A percentile compares a stretch with the other conserved stretches of the same genome.
Conservation (phyloP, 768 basidiomycete genomes). For the Leucocoprinus birnbaumii region DNA sequence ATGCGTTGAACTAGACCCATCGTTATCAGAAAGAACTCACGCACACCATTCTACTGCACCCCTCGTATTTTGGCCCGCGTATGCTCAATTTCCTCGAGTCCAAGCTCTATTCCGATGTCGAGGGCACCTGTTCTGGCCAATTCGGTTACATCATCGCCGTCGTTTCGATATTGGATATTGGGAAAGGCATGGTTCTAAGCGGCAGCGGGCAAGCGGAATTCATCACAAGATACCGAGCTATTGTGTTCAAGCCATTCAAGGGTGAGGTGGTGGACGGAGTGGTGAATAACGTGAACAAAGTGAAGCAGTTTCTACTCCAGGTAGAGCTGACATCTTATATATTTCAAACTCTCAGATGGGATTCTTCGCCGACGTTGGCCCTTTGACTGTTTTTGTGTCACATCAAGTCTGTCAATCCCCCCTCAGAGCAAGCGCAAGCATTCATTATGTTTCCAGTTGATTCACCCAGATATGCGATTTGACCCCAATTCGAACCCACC, state of each 20-base stretch:
- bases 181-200: constrained; percentile 87
- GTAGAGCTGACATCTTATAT: background rate
- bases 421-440: background rate
- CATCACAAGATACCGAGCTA: constrained; percentile 88
- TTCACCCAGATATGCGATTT: constrained; percentile 91
- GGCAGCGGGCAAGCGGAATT: constrained; percentile 97
- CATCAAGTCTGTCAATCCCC: constrained; percentile 66
- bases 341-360: constrained; percentile 77
- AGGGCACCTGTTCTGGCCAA: constrained; percentile 94
- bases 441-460: constrained; percentile 53
- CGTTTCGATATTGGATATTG: constrained; percentile 86
- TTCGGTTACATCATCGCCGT: constrained; percentile 95
- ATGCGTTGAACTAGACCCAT: constrained; percentile 6
- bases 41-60: constrained; percentile 96
- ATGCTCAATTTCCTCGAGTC: constrained; percentile 92
- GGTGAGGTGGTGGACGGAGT: constrained; percentile 97
- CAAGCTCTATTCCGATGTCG: constrained; percentile 93
- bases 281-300: constrained; percentile 95
- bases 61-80: constrained; percentile 96
- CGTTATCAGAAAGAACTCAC: constrained; percentile 83
- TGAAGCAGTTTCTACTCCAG: constrained; percentile 29
- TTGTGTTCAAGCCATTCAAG: constrained; percentile 99
- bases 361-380: constrained; percentile 96
- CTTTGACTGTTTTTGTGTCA: constrained; percentile 91
- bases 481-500: constrained; percentile 98